Evolutionary conservation across 768 basidiomycete genomes (phyloP).

Genomic region (Auriscalpium microsporum): DNA sequence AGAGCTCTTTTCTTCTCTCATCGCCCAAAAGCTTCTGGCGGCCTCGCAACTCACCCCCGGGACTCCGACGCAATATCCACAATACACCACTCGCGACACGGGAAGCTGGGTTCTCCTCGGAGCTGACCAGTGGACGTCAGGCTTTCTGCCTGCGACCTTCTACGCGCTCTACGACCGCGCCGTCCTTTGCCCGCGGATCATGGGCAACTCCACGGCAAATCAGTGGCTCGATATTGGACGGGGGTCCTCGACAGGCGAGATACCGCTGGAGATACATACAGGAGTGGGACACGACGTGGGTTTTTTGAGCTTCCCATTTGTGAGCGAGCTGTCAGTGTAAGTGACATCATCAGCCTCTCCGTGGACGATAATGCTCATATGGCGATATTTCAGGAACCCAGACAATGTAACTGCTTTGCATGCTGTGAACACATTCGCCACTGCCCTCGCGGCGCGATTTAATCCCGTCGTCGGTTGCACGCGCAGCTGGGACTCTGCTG

Average conservation of each 20-base stretch:
- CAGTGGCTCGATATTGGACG: conserved; percentile 48
- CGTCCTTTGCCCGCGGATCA: conserved; percentile 34
- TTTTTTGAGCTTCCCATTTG: conserved; percentile 62
- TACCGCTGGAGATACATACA: conserved; percentile 40
- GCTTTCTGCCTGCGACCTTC: conserved; percentile 54
- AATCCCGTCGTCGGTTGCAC: conserved; percentile 56
- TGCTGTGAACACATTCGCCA: conserved; percentile 51
- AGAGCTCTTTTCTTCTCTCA: conserved; percentile 51
- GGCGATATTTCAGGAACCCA: conserved; percentile 38
- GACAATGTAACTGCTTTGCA: conserved; percentile 45
- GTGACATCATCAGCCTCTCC: conserved; percentile 16
- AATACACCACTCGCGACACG: conserved; percentile 42
- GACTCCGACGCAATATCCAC: conserved; percentile 42
- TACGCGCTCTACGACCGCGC: conserved; percentile 53
- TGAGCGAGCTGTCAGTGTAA: conserved; percentile 51
- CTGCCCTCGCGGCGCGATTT: conserved; percentile 48
- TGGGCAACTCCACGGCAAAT: conserved; percentile 34
- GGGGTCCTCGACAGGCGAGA: conserved; percentile 40
- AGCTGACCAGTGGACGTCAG: conserved; percentile 58
- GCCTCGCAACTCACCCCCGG: conserved; percentile 38
- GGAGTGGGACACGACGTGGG: conserved; percentile 61
- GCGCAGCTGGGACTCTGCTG: conserved; percentile 55
- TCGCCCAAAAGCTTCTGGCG: conserved; percentile 51
- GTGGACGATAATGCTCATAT: background rate
- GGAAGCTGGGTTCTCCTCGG: conserved; percentile 48